Base-by-base conservation (phyloP, 768 basidiomycete genomes). In the Multifurca ochricompacta region DNA sequence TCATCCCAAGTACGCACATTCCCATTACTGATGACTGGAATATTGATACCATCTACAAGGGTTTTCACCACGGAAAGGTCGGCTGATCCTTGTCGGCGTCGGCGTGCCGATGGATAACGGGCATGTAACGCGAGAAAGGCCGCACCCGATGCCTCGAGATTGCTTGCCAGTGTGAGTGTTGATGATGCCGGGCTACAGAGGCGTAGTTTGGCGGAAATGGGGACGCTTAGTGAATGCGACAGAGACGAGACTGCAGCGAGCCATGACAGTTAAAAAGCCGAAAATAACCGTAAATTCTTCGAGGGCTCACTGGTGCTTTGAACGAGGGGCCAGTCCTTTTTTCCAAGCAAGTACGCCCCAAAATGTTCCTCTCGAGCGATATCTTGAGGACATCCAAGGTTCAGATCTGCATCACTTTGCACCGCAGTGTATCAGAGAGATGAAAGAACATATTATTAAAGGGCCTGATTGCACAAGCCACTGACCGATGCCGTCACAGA, bases 311-410 rank as follows among this genome's bases (percentile, higher is more conserved):
- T 82, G 52, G 90, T 81, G 40, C 71, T 64, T 62, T 81, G 73
- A 0, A 88, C 79, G 9, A 83, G 62, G 2, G 80, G 78, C 86
- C 87, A 86, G 56, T 89, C 85, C 60, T 77, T 80, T 62, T 81
- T 80, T 19, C 74, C 76, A 13, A 89, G 74, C n/a, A 91, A 72
- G 64, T 89, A 91, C 16, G 81, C 85, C 3, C 87, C 88, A 62
- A 76, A 85, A 61, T 83, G 86, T 9, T 74, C 79, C 36, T 82
- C 77, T 34, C 74, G 72, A 11, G 87, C 86, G 23, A 76, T 73
- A 48, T 83, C 79, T 61, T 86, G 86, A 21, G 88, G 88, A 65
- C 88, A 91, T 14, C 88, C 88, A 10, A 90, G 75, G 66, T 91
- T 91, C 48, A 90, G 64, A 70, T 90, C 88, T 91, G 59, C 28